phyloP scores from a whole-genome alignment of 176 grass and related monocot species.

The Raddia guianensis region DNA sequence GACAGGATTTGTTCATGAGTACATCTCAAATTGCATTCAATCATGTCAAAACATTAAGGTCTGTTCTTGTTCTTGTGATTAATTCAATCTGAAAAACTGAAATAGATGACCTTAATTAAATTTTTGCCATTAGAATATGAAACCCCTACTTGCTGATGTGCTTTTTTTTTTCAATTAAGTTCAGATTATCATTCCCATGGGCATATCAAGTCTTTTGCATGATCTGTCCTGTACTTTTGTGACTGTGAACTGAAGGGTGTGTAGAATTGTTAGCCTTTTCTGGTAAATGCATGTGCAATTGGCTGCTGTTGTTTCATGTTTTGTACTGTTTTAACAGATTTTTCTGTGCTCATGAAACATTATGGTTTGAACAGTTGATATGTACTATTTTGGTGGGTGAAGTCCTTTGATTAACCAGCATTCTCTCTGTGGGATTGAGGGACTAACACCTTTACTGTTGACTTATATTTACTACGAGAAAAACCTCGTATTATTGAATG shows the following conservation, averaged over 20 bases:
- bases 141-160: conserved; percentile 8
- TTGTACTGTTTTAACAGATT: conserved; percentile 5
- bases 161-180: not conserved
- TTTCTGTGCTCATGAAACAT: not conserved
- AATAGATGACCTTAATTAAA: not conserved
- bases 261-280: not conserved
- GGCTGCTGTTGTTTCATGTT: not conserved
- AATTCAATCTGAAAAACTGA: conserved; percentile 6
- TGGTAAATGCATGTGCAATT: not conserved
- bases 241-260: not conserved
- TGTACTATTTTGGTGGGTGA: not conserved
- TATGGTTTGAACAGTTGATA: conserved; percentile 2
- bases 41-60: conserved; percentile 99
- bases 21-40: conserved; percentile 97
- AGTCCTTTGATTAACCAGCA: not conserved
- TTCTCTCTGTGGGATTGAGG: not conserved
- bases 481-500: conserved; percentile 1
- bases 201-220: not conserved
- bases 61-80: conserved; percentile 38
- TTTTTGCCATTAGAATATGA: conserved; percentile 18
- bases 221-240: not conserved
- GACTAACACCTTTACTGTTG: not conserved
- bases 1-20: conserved; percentile 91
- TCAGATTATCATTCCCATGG: conserved; percentile 11
- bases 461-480: not conserved